A percentile compares a stretch with the other conserved stretches of the same genome.
These are phyloP conservation scores for Tremella mesenterica DNA, from an alignment of 768 basidiomycete species.

Conservation along the genomic window DNA sequence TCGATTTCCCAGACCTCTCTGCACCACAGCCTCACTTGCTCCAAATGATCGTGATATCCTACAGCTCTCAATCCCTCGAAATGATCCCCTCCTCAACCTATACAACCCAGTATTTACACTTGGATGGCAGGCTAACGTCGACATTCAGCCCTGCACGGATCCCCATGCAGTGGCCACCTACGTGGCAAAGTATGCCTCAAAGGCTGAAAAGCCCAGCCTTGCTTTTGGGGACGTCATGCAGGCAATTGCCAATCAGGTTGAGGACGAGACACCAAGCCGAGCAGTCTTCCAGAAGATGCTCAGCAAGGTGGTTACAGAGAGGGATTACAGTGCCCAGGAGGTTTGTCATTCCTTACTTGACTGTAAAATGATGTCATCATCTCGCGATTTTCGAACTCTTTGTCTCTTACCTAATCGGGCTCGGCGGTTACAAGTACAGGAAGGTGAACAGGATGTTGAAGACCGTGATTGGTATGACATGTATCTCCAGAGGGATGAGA, in stretches of 20 bases:
- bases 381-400: background rate
- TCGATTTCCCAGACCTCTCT: background rate
- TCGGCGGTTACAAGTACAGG: background rate
- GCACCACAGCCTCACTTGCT: background rate
- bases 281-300: background rate
- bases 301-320: background rate
- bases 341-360: background rate
- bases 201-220: background rate
- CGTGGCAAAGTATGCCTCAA: background rate
- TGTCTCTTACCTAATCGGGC: background rate
- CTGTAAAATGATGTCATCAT: background rate
- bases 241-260: background rate
- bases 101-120: background rate
- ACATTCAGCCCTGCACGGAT: background rate
- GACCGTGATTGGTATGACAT: background rate
- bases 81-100: background rate
- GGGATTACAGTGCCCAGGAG: slow-evolving; percentile 2
- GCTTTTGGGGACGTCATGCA: background rate
- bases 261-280: background rate
- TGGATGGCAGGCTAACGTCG: slow-evolving; percentile 1
- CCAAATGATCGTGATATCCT: background rate
- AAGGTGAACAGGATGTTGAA: background rate
- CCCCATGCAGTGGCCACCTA: background rate
- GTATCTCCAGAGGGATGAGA: background rate
- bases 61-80: background rate